Percentiles rank a stretch among this genome's conserved stretches.
These are phyloP conservation scores for Lizonia empirigonia DNA, from an alignment of 2,329 filamentous ascomycete genomes.

Conservation along the genomic window DNA sequence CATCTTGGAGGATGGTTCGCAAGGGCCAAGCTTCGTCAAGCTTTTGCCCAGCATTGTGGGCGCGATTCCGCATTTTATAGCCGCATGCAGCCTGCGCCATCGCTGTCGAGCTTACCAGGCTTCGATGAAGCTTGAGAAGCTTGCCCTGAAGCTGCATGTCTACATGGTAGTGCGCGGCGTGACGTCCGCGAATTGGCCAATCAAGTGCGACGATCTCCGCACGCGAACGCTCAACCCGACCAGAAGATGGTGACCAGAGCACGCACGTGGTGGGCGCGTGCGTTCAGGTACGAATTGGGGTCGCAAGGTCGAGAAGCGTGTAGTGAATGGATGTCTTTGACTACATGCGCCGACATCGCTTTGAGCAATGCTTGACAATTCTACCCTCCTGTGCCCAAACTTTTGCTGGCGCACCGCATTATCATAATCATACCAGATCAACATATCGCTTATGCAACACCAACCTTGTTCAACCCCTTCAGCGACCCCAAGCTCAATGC, in stretches of 20 bases:
- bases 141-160: constrained; percentile 10
- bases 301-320: background rate
- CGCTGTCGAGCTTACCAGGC: background rate
- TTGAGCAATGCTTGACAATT: background rate
- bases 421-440: constrained; percentile 9
- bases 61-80: constrained; percentile 20
- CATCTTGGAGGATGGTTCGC: constrained; percentile 1
- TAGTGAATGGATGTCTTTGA: constrained; percentile 3
- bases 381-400: constrained; percentile 1
- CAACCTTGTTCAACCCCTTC: constrained; percentile 77
- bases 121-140: constrained; percentile 6
- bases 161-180: constrained; percentile 3
- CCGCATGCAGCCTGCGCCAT: background rate
- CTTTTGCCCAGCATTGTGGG: constrained; percentile 26
- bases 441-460: constrained; percentile 28
- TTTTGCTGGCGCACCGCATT: constrained; percentile 9
- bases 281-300: background rate
- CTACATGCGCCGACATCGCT: constrained; percentile 4
- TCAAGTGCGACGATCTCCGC: constrained; percentile 5
- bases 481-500: constrained; percentile 91
- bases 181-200: constrained; percentile 13
- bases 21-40: constrained; percentile 26
- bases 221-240: background rate
- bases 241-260: background rate
- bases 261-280: background rate